phyloP scores from a whole-genome alignment of 2,329 filamentous ascomycete species.

The Clarireedia homoeocarpa region DNA sequence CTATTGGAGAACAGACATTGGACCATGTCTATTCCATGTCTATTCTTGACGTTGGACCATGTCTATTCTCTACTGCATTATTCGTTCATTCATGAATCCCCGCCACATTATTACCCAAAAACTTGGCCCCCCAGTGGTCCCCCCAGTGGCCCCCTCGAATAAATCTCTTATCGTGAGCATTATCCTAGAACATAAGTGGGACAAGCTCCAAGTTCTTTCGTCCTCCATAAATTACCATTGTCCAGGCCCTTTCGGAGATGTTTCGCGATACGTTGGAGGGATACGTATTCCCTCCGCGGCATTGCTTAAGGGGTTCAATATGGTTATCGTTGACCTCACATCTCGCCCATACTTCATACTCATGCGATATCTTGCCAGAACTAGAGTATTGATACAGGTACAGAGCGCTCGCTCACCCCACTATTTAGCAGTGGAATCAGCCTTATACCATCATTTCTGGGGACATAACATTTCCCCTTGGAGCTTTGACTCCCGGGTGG shows the following conservation, averaged over 20 bases:
- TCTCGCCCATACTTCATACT: too few species aligned
- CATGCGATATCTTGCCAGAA: too few species aligned
- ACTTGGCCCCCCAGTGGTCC: too few species aligned
- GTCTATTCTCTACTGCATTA: not conserved
- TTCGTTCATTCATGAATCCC: not conserved
- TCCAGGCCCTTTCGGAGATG: not conserved
- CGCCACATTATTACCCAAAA: not conserved
- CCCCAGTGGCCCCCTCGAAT: not conserved
- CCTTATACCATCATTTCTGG: too few species aligned
- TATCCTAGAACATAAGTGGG: not conserved
- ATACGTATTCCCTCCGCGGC: not conserved
- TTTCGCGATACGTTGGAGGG: not conserved
- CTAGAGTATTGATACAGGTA: too few species aligned
- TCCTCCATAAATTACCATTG: too few species aligned
- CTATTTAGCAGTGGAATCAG: too few species aligned
- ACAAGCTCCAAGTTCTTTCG: not conserved
- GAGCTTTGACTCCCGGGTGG: too few species aligned
- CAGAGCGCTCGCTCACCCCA: too few species aligned
- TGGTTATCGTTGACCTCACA: not conserved
- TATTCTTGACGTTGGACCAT: not conserved
- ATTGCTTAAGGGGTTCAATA: not conserved
- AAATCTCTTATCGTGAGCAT: not conserved
- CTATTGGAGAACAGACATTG: too few species aligned
- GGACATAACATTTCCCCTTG: too few species aligned
- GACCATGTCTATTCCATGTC: too few species aligned